These are phyloP conservation scores for Saccharomyces jurei DNA, from an alignment of 805 yeast genomes.

Conservation along the genomic window DNA sequence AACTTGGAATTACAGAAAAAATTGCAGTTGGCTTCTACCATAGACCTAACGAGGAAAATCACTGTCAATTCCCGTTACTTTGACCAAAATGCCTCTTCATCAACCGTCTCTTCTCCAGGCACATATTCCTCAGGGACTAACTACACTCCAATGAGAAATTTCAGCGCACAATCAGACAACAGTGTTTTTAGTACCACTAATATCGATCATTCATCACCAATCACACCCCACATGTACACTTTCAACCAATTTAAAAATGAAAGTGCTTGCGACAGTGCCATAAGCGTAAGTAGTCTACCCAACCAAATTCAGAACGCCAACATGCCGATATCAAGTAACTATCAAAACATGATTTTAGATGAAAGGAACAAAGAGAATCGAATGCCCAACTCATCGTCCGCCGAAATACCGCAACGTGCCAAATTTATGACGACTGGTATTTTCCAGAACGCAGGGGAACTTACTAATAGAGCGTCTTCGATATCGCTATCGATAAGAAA, in stretches of 20 bases:
- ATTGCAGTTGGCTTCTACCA: slow-evolving; percentile 20
- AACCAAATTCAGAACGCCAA: neutral
- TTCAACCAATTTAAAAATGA: slow-evolving; percentile 22
- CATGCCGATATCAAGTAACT: neutral
- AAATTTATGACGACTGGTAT: slow-evolving; percentile 24
- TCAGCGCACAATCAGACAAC: slow-evolving; percentile 27
- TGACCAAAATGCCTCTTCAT: slow-evolving; percentile 13
- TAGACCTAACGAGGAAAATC: slow-evolving; percentile 20
- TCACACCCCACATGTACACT: slow-evolving; percentile 28
- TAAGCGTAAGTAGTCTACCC: slow-evolving; percentile 25
- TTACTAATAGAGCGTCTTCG: slow-evolving; percentile 22
- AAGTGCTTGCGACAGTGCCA: slow-evolving; percentile 22
- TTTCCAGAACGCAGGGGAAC: slow-evolving; percentile 16
- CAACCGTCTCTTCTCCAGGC: slow-evolving; percentile 19
- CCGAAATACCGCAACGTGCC: slow-evolving; percentile 24
- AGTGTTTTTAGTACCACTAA: slow-evolving; percentile 22
- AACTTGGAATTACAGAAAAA: slow-evolving; percentile 17
- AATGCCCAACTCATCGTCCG: slow-evolving; percentile 9
- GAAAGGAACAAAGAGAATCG: slow-evolving; percentile 20
- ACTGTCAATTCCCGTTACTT: slow-evolving; percentile 12
- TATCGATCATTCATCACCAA: slow-evolving; percentile 23
- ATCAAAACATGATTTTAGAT: neutral
- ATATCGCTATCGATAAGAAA: slow-evolving; percentile 19
- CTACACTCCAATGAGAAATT: slow-evolving; percentile 29
- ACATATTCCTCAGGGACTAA: slow-evolving; percentile 16